A percentile compares a stretch with the other conserved stretches of the same genome.
These are phyloP conservation scores for Penicillium mononematosum DNA, from an alignment of 495 filamentous ascomycete genomes.

Conservation along the genomic window DNA sequence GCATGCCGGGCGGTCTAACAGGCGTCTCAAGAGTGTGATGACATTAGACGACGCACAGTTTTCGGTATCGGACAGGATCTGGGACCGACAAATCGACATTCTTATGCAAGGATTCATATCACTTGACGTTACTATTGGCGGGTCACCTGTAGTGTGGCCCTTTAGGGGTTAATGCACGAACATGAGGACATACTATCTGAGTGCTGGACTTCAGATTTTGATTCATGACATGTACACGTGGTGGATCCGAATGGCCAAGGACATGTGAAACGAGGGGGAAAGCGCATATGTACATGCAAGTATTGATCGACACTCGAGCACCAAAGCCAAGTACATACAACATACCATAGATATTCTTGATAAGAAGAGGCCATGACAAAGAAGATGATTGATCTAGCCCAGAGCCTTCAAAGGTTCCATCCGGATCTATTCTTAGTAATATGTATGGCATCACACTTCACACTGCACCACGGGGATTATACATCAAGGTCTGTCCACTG, in stretches of 20 bases:
- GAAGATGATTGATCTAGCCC: neutral
- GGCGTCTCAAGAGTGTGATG: too few species aligned
- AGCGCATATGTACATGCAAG: neutral
- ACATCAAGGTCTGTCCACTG: neutral
- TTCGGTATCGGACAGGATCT: slow-evolving; percentile 1
- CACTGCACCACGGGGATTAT: neutral
- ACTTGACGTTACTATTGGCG: slow-evolving; percentile 28
- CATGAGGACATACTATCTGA: slow-evolving; percentile 29
- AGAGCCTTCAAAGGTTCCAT: too few species aligned
- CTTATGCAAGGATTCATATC: slow-evolving; percentile 27
- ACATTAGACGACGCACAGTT: neutral
- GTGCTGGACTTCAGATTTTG: slow-evolving; percentile 24
- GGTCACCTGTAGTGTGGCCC: slow-evolving; percentile 14
- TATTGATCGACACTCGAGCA: neutral
- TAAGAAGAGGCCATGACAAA: neutral
- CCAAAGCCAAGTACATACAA: neutral
- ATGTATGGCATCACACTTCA: neutral
- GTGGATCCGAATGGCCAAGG: neutral
- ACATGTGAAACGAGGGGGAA: neutral
- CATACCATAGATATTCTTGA: neutral
- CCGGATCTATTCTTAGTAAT: neutral
- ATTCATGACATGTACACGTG: slow-evolving; percentile 3
- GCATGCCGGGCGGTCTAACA: too few species aligned
- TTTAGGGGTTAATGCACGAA: slow-evolving; percentile 14
- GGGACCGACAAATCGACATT: slow-evolving; percentile 18